A percentile compares a stretch with the other conserved stretches of the same genome.
Evolutionary conservation across 768 basidiomycete species (phyloP).

Genomic region (Coprinopsis cinerea): DNA sequence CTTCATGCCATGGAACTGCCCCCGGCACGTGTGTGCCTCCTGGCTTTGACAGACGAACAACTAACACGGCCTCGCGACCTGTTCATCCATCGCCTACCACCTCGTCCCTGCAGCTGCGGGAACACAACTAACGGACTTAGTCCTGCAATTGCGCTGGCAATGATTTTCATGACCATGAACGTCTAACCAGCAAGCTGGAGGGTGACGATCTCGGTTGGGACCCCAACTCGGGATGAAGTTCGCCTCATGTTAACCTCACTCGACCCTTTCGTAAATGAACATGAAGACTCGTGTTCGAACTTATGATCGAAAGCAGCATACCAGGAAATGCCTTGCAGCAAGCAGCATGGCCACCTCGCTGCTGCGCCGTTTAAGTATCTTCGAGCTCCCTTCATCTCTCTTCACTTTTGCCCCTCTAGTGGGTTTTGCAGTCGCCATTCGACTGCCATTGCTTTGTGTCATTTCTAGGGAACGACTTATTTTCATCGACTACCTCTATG

Average conservation of each 20-base stretch:
- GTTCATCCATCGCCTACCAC: too few relatives aligned
- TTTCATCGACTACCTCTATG: neutral
- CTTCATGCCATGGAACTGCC: neutral
- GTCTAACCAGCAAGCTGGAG: too few relatives aligned
- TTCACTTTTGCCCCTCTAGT: conserved; percentile 17
- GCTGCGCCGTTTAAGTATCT: conserved; percentile 32
- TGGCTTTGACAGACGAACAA: too few relatives aligned
- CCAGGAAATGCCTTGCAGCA: conserved; percentile 16
- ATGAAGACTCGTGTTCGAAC: conserved; percentile 19
- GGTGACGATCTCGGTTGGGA: too few relatives aligned
- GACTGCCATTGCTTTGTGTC: neutral
- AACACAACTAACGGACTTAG: too few relatives aligned
- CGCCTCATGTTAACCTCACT: conserved; percentile 8
- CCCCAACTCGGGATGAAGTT: too few relatives aligned
- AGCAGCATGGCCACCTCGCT: conserved; percentile 39
- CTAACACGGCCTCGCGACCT: too few relatives aligned
- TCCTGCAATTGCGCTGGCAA: too few relatives aligned
- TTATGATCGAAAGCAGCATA: conserved; percentile 13
- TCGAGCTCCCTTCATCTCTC: conserved; percentile 27
- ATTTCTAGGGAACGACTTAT: neutral
- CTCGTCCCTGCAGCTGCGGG: neutral
- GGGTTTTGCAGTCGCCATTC: neutral
- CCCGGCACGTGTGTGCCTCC: too few relatives aligned
- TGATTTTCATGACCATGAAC: too few relatives aligned
- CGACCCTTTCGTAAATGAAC: conserved; percentile 19